phyloP scores from a whole-genome alignment of 192 early-diverging fungal species.

The Linnemannia schmuckeri region DNA sequence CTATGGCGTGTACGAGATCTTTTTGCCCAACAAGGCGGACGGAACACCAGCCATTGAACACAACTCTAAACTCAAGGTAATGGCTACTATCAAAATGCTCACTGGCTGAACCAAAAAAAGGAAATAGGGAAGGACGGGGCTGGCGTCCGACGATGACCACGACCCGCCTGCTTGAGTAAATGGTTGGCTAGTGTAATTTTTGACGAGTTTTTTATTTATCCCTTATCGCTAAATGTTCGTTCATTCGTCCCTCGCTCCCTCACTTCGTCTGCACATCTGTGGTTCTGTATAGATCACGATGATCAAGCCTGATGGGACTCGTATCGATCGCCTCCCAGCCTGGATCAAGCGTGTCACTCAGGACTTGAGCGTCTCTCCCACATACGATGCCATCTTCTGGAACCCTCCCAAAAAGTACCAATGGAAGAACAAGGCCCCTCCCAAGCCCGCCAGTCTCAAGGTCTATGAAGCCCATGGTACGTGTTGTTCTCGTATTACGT shows the following conservation, averaged over 20 bases:
- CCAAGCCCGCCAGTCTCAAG: constrained; percentile 73
- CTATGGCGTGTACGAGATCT: constrained; percentile 89
- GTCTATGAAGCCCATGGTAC: constrained; percentile 96
- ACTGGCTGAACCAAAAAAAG: not conserved
- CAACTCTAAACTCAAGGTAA: constrained; percentile 88
- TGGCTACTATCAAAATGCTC: not conserved
- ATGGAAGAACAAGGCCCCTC: constrained; percentile 81
- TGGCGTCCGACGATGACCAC: not conserved
- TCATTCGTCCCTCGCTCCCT: not conserved
- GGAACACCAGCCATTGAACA: constrained; percentile 84
- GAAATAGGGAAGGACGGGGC: not conserved
- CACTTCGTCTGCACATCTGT: no score
- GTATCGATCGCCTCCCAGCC: constrained; percentile 90
- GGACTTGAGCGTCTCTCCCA: constrained; percentile 81
- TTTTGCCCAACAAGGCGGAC: constrained; percentile 71
- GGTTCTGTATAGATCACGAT: constrained; percentile 70
- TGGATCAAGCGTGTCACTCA: constrained; percentile 89
- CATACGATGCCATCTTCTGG: constrained; percentile 96
- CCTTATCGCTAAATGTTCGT: not conserved
- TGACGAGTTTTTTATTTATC: not conserved
- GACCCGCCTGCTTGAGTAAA: not conserved
- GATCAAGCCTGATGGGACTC: constrained; percentile 74
- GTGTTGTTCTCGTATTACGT: not conserved
- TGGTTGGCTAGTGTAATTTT: not conserved
- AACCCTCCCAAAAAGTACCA: constrained; percentile 86